phyloP scores from a whole-genome alignment of 2,329 filamentous ascomycete species.

The Cucurbitaria berberidis region DNA sequence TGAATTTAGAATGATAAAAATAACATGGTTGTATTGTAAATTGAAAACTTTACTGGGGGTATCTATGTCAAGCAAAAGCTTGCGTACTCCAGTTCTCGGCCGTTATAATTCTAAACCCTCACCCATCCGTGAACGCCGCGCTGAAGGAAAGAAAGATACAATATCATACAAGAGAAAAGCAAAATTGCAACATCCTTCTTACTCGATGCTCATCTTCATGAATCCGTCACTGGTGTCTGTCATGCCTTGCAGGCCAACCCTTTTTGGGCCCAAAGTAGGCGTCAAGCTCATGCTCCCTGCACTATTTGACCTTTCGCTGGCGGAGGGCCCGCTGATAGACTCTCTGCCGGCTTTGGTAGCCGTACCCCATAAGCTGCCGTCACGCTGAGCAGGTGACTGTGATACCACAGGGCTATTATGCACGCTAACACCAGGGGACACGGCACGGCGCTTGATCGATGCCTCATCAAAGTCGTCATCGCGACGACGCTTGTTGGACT shows the following conservation, averaged over 20 bases:
- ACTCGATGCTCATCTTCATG: slow-evolving; percentile 98
- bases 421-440: slow-evolving; percentile 87
- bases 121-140: slow-evolving; percentile 30
- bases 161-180: slow-evolving; percentile 2
- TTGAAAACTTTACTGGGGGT: slow-evolving; percentile 14
- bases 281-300: slow-evolving; percentile 56
- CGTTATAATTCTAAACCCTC: not conserved
- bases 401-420: slow-evolving; percentile 85
- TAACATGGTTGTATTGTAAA: too few species aligned
- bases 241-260: slow-evolving; percentile 78
- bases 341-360: slow-evolving; percentile 67
- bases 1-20: too few species aligned
- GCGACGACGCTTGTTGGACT: slow-evolving; percentile 72
- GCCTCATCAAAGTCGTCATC: slow-evolving; percentile 90
- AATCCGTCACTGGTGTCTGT: slow-evolving; percentile 92
- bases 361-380: slow-evolving; percentile 74
- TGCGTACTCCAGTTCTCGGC: slow-evolving; percentile 1
- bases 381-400: slow-evolving; percentile 80
- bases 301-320: slow-evolving; percentile 55
- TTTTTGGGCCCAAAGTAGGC: slow-evolving; percentile 54
- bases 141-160: slow-evolving; percentile 18
- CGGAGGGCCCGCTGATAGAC: slow-evolving; percentile 59
- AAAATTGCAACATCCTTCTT: slow-evolving; percentile 1
- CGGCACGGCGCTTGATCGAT: slow-evolving; percentile 88
- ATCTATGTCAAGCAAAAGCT: slow-evolving; percentile 16